Base-by-base conservation (phyloP, 2,329 filamentous ascomycete genomes). In the Pseudonectria buxi region DNA sequence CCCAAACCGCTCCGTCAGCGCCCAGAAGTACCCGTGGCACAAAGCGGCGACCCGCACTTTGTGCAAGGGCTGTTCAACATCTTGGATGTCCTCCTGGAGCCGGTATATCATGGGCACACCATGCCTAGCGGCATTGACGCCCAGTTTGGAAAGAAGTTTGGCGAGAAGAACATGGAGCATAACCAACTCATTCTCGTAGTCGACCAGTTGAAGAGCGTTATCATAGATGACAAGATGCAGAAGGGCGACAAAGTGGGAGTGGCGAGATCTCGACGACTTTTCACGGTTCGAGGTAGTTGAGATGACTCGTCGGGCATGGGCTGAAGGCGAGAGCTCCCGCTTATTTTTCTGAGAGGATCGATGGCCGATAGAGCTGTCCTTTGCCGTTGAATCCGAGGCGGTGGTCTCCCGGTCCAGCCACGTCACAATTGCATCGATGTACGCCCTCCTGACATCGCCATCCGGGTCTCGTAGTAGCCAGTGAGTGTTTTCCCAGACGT, bases 401-500 rank as follows among this genome's bases (percentile, higher is more conserved):
- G 74, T 82, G 13, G 86, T 85, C 60, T 94, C 88, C n/a, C 82
- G 68, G 37, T 83, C 77, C 34, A 95, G 69, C 88, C 90, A 98
- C 1, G 84, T 85, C 27, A 86, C 60, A 12, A 96, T 61, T 4
- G 87, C 85, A 58, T 94, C 86, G 6, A 81, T 77, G 49, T 96
- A 98, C 1, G 88, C 86, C 55, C 82, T 82, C 35, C 89, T 78
- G 24, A 96, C 88, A 24, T 78, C 72, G 24, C 78, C 78, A 50
- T 89, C 82, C 1, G 78, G 72, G 52, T 95, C 90, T 26, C 84
- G 80, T 14, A 96, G 66, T 29, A 96, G 75, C 86, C 87, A 95
- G 43, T 95, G 87, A 0, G 89, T 95, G n/a, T 86, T 87, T 59
- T 96, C 89, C 92, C 92, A 98, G 1, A 89, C 83, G 36, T 84